phyloP scores from a whole-genome alignment of 148 eudicot species.

The Amaranthus palmeri region DNA sequence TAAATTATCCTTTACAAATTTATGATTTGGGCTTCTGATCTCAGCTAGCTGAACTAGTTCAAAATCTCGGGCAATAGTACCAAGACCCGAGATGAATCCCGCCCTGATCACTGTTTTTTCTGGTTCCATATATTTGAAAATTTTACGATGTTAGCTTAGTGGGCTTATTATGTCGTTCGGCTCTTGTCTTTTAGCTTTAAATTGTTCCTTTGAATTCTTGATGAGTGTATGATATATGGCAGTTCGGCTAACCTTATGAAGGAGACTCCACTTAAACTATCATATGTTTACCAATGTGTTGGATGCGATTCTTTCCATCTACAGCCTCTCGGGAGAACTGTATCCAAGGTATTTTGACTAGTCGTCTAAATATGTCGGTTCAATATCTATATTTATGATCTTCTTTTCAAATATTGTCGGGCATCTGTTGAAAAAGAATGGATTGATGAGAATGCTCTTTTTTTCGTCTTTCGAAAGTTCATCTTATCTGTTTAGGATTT shows the following conservation, averaged over 20 bases:
- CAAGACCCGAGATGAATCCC: no score
- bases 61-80: no score
- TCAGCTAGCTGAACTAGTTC: no score
- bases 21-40: neutral
- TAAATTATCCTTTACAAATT: slow-evolving; percentile 14
- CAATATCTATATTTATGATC: neutral
- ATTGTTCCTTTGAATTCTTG: neutral
- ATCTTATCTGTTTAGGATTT: neutral
- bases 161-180: no score
- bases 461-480: neutral
- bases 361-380: neutral
- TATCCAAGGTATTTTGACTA: slow-evolving; percentile 60
- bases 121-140: no score
- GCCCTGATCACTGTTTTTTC: no score
- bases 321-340: slow-evolving; percentile 84
- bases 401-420: no score
- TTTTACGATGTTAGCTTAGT: no score
- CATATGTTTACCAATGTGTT: slow-evolving; percentile 83
- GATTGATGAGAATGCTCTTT: neutral
- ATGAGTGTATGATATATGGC: slow-evolving; percentile 23
- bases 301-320: slow-evolving; percentile 99
- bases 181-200: no score
- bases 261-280: slow-evolving; percentile 93
- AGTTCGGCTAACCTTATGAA: slow-evolving; percentile 97
- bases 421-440: neutral